These are phyloP conservation scores for Pelargonium cotyledonis DNA, from an alignment of 441 rosid genomes.

Conservation along the genomic window DNA sequence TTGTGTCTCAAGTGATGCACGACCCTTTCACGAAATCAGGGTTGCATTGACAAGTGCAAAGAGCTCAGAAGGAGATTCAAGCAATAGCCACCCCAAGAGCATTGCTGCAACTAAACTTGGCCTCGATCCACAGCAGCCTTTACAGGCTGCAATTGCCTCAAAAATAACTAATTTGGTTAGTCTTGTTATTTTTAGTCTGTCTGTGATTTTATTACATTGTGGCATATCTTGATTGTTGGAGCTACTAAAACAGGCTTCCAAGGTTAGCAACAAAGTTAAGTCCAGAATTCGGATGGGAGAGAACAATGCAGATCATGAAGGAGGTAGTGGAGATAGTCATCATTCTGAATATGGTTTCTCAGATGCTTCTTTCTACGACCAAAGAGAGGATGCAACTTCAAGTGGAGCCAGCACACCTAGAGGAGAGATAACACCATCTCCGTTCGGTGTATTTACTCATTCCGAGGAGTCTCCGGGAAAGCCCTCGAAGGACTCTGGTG, in stretches of 20 bases:
- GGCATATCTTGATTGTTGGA: slow-evolving; percentile 28
- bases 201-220: slow-evolving; percentile 13
- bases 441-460: slow-evolving; percentile 54
- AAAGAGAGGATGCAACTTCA: slow-evolving; percentile 69
- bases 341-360: slow-evolving; percentile 54
- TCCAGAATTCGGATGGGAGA: slow-evolving; percentile 60
- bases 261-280: slow-evolving; percentile 77
- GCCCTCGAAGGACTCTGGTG: slow-evolving; percentile 49
- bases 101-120: slow-evolving; percentile 55
- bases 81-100: slow-evolving; percentile 39
- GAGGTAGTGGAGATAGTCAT: slow-evolving; percentile 68
- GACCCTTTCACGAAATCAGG: slow-evolving; percentile 6
- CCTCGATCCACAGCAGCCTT: slow-evolving; percentile 34
- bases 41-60: slow-evolving; percentile 27
- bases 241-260: slow-evolving; percentile 53
- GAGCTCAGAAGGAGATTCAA: slow-evolving; percentile 39
- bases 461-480: slow-evolving; percentile 40
- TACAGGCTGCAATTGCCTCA: slow-evolving; percentile 75
- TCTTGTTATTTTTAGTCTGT: slow-evolving; percentile 20
- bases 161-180: slow-evolving; percentile 84
- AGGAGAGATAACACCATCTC: slow-evolving; percentile 51
- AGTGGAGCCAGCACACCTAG: slow-evolving; percentile 91
- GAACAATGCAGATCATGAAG: slow-evolving; percentile 46
- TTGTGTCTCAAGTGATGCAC: slow-evolving; percentile 54
- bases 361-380: slow-evolving; percentile 45